A percentile compares a stretch with the other conserved stretches of the same genome.
Conservation (phyloP, 192 early-diverging fungal species). For the Podila minutissima region DNA sequence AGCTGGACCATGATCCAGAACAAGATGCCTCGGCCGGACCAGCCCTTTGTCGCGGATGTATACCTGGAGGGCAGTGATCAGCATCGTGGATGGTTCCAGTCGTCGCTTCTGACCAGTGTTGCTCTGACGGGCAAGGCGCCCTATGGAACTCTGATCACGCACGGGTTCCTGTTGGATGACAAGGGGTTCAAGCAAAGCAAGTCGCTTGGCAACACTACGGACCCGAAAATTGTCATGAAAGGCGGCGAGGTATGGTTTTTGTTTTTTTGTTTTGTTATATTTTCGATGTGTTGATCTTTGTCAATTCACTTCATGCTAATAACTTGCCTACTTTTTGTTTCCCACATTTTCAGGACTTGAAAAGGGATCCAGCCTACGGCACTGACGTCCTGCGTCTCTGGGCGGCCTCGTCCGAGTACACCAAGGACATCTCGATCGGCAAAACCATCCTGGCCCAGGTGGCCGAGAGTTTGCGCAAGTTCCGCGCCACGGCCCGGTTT, state of each 20-base stretch:
- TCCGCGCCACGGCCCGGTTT: conserved; percentile 43
- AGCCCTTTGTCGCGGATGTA: conserved; percentile 63
- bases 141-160: conserved; percentile 44
- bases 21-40: conserved; percentile 34
- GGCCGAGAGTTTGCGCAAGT: conserved; percentile 44
- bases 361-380: conserved; percentile 77
- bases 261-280: too few relatives aligned
- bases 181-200: conserved; percentile 48
- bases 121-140: conserved; percentile 47
- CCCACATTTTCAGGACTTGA: conserved; percentile 48
- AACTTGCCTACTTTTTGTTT: too few relatives aligned
- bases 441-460: conserved; percentile 44
- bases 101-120: conserved; percentile 41
- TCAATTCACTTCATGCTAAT: too few relatives aligned
- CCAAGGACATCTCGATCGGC: conserved; percentile 48
- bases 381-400: conserved; percentile 47
- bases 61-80: conserved; percentile 51
- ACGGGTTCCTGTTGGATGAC: conserved; percentile 45
- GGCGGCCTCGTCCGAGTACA: conserved; percentile 47
- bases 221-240: conserved; percentile 34
- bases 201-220: conserved; percentile 44
- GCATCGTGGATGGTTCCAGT: conserved; percentile 53
- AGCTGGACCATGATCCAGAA: conserved; percentile 75
- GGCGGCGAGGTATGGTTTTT: conserved; percentile 39
- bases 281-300: too few relatives aligned